A percentile compares a stretch with the other conserved stretches of the same genome.
Conservation (phyloP, 176 grass and related monocot genomes). For the Triticum dicoccoides region DNA sequence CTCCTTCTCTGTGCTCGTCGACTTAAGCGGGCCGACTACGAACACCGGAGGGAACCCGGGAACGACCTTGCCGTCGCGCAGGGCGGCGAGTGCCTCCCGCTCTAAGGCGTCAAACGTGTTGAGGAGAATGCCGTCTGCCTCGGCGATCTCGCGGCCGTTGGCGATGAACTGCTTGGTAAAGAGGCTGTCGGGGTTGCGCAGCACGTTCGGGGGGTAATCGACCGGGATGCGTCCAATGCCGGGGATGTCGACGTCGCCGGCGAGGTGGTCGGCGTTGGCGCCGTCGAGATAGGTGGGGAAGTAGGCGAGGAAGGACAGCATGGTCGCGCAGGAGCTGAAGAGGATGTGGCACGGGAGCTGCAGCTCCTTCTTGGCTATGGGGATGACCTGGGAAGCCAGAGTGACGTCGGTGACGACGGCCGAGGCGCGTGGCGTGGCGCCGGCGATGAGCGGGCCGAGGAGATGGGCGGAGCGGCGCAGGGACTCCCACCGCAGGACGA, state of each 20-base stretch:
- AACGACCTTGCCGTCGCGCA: constrained; percentile 37
- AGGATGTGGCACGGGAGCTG: constrained; percentile 45
- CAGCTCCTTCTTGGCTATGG: constrained; percentile 9
- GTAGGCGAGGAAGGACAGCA: constrained; percentile 50
- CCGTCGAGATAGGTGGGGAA: constrained; percentile 26
- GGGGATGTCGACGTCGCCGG: constrained; percentile 48
- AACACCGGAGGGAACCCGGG: constrained; percentile 35
- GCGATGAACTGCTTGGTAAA: constrained; percentile 59
- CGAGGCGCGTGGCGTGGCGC: constrained; percentile 24
- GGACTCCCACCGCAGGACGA: constrained; percentile 47
- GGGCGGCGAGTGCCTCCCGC: constrained; percentile 37
- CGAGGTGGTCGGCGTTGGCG: not conserved
- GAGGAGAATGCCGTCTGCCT: constrained; percentile 31
- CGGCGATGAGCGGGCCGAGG: constrained; percentile 32
- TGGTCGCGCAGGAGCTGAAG: constrained; percentile 46
- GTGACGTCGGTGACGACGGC: constrained; percentile 49
- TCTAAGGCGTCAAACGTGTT: constrained; percentile 64
- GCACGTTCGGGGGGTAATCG: constrained; percentile 1
- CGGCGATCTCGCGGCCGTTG: constrained; percentile 26
- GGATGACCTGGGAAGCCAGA: constrained; percentile 31
- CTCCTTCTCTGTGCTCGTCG: not conserved
- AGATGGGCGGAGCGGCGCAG: constrained; percentile 56
- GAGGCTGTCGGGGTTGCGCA: constrained; percentile 36
- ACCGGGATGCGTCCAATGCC: constrained; percentile 16
- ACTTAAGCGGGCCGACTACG: constrained; percentile 33